These are phyloP conservation scores for Serendipita sp. DNA, from an alignment of 1,284 basidiomycete genomes.

Conservation along the genomic window DNA sequence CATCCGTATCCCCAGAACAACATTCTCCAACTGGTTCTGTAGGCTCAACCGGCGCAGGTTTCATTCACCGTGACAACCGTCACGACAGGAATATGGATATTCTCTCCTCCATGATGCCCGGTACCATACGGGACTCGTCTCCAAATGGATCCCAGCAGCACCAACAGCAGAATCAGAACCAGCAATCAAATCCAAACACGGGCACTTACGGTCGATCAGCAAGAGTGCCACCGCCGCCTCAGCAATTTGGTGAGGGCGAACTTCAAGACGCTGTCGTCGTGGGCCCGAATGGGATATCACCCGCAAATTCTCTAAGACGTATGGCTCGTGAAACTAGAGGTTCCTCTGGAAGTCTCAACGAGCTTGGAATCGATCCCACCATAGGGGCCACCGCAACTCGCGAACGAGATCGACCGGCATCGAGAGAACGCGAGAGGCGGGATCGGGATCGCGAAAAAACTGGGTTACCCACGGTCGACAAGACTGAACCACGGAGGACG, in stretches of 20 bases:
- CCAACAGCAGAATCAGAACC: background rate
- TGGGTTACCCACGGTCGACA: background rate
- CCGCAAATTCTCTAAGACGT: background rate
- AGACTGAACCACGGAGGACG: background rate
- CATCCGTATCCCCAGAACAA: background rate
- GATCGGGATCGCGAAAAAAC: background rate
- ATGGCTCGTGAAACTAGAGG: background rate
- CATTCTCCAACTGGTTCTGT: background rate
- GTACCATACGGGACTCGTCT: background rate
- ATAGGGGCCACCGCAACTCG: background rate
- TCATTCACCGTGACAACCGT: background rate
- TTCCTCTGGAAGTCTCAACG: background rate
- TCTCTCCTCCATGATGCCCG: background rate
- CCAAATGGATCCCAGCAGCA: background rate
- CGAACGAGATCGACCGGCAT: background rate
- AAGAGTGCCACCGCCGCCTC: too few species aligned
- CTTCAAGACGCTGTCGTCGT: background rate
- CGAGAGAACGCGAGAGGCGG: slow-evolving; percentile 2
- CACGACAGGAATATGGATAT: background rate
- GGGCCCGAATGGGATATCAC: background rate
- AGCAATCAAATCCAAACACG: background rate
- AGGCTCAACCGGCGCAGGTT: background rate
- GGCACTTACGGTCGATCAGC: too few species aligned
- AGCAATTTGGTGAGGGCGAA: background rate
- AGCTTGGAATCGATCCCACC: background rate